These are phyloP conservation scores for Stephanodiscus minutulus DNA, from an alignment of 108 stramenopile species.

Conservation along the genomic window DNA sequence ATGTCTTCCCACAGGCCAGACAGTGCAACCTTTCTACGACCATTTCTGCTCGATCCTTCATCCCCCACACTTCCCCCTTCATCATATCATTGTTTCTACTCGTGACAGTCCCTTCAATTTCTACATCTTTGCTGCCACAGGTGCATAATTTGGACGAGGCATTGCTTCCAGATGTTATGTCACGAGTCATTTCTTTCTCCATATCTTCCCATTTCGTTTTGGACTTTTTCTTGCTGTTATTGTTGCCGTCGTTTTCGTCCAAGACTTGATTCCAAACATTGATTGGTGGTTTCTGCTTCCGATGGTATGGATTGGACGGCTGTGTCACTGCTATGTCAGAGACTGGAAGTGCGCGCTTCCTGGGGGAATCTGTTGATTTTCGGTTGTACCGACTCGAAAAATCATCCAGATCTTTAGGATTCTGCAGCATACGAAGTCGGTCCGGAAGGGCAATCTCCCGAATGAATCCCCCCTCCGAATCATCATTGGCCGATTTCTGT, in stretches of 20 bases:
- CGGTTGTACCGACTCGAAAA: conserved; percentile 3
- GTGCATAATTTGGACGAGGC: conserved; percentile 12
- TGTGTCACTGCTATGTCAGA: conserved; percentile 19
- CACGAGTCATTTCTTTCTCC: conserved; percentile 24
- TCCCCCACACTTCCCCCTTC: conserved; percentile 81
- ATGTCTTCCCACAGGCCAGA: conserved; percentile 62
- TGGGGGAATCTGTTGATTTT: conserved; percentile 37
- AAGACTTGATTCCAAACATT: conserved; percentile 72
- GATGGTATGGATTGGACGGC: conserved; percentile 38
- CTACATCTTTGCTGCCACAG: conserved; percentile 64
- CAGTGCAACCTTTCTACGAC: conserved; percentile 66
- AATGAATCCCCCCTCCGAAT: conserved; percentile 65
- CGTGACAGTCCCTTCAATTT: conserved; percentile 54
- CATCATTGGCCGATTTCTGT: conserved; percentile 8
- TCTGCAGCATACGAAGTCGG: conserved; percentile 35
- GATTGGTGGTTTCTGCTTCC: conserved; percentile 49
- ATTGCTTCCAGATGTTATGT: conserved; percentile 9
- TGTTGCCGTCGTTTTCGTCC: conserved; percentile 41
- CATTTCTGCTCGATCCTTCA: conserved; percentile 59
- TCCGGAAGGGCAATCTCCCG: conserved; percentile 56
- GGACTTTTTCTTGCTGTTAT: conserved; percentile 8
- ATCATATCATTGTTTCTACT: conserved; percentile 67
- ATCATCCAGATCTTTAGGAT: neutral
- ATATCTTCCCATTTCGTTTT: conserved; percentile 34
- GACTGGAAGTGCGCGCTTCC: neutral